Percentiles rank a stretch among this genome's conserved stretches.
Conservation (phyloP, 257 asterid genomes). For the Capsicum pubescens region DNA sequence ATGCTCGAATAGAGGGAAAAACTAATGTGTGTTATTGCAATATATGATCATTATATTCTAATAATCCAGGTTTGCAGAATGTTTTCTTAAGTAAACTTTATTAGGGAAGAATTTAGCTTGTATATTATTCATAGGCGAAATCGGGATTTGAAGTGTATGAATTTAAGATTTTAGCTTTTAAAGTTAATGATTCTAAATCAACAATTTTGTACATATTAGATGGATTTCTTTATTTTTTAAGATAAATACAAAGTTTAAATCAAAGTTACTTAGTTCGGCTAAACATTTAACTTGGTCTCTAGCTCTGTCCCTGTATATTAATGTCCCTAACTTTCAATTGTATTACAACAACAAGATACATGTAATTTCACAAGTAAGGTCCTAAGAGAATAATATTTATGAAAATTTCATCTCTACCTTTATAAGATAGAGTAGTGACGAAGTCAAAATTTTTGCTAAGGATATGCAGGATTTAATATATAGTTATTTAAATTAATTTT, state of each 20-base stretch:
- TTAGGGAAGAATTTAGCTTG: neutral
- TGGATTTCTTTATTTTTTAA: neutral
- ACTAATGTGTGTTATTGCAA: neutral
- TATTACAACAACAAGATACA: too few species aligned
- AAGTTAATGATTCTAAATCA: too few species aligned
- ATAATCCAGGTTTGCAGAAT: neutral
- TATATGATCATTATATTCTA: neutral
- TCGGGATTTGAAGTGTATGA: neutral
- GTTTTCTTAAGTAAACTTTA: neutral
- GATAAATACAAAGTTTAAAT: neutral
- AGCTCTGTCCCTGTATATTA: neutral
- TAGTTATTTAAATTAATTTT: too few species aligned
- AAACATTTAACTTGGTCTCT: neutral
- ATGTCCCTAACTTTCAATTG: neutral
- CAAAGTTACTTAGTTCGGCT: fast-evolving
- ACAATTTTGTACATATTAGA: neutral
- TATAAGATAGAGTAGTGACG: neutral
- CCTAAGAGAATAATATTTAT: neutral
- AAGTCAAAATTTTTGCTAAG: too few species aligned
- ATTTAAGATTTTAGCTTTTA: too few species aligned
- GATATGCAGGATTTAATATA: too few species aligned
- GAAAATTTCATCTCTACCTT: neutral
- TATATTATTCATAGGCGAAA: neutral
- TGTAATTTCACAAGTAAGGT: neutral
- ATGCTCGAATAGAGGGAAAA: neutral